Base-by-base conservation (phyloP, 208 protist genomes). In the Polymyxa betae region DNA sequence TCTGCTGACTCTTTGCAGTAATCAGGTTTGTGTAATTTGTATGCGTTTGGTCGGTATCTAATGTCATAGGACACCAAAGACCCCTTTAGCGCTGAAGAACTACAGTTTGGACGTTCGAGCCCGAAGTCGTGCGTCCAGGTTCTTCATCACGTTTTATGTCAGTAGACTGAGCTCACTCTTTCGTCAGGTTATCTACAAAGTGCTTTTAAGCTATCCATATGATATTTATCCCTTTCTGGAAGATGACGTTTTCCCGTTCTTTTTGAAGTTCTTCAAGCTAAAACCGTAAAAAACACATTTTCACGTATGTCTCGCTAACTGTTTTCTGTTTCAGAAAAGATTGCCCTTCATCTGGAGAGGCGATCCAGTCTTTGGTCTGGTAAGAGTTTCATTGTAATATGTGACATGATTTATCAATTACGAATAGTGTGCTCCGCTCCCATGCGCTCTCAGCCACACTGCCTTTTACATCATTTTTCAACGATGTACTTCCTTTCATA, bases 241-340 rank as follows among this genome's bases (percentile, higher is more conserved):
- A 82, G 72, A 82, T n/a, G 72, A 82, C 72, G 72, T 82, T 5
- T 82, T 82, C n/a, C 72, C 72, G 72, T 82, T 82, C n/a, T 82
- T 45, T n/a, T 12, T 82, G 5, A 5, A 35, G 40, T 82, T 82
- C 16, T 40, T 82, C n/a, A n/a, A 45, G n/a, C 5, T 20, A 40
- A 35, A 35, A 20, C 16, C n/a, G 72, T 82, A 82, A 35, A 16
- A 20, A n/a, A 5, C 16, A 38, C 72, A 82, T 82, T 82, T 16
- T 29, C 54, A 32, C 72, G 72, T 43, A 5, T 43, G 5, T 5
- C 12, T 82, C n/a, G n/a, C 5, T 40, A 35, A 82, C 35, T 82
- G n/a, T 5, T 35, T 45, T 35, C 72, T 43, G 35, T 16, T 43
- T 45, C 40, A 82, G 72, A 5, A 82, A 35, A 43, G 72, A 82